These are phyloP conservation scores for Isabelozyma pseudorhagii DNA, from an alignment of 805 yeast genomes.

Conservation along the genomic window DNA sequence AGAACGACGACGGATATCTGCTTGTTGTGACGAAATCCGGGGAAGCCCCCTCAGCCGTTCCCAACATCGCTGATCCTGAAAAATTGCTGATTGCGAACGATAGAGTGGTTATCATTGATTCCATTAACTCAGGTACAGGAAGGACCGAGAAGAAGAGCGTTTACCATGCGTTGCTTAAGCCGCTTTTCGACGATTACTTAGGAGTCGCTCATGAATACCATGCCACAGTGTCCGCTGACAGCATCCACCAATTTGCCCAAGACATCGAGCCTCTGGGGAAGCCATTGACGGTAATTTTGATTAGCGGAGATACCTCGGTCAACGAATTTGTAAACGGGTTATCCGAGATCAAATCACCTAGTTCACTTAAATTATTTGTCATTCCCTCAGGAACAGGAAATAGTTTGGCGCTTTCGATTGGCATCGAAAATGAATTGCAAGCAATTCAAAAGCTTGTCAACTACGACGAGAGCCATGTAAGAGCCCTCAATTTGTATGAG, in stretches of 20 bases:
- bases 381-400: conserved; percentile 89
- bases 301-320: conserved; percentile 87
- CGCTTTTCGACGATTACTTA: conserved; percentile 41
- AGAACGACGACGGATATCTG: neutral
- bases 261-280: conserved; percentile 14
- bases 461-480: conserved; percentile 1
- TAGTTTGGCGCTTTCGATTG: conserved; percentile 66
- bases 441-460: conserved; percentile 16
- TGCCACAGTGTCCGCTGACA: conserved; percentile 37
- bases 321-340: conserved; percentile 68
- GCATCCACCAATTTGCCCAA: conserved; percentile 40
- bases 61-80: conserved; percentile 1
- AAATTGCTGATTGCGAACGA: neutral
- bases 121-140: conserved; percentile 48
- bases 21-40: neutral
- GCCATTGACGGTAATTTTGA: conserved; percentile 47
- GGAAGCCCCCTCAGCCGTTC: neutral
- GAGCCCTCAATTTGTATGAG: conserved; percentile 44
- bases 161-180: conserved; percentile 42
- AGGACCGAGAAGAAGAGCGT: conserved; percentile 28
- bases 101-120: conserved; percentile 41
- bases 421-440: conserved; percentile 21
- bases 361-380: conserved; percentile 24
- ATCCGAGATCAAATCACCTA: neutral
- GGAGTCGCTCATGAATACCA: conserved; percentile 36